Base-by-base conservation (phyloP, 2,329 filamentous ascomycete genomes). In the Pseudogymnoascus sp. region DNA sequence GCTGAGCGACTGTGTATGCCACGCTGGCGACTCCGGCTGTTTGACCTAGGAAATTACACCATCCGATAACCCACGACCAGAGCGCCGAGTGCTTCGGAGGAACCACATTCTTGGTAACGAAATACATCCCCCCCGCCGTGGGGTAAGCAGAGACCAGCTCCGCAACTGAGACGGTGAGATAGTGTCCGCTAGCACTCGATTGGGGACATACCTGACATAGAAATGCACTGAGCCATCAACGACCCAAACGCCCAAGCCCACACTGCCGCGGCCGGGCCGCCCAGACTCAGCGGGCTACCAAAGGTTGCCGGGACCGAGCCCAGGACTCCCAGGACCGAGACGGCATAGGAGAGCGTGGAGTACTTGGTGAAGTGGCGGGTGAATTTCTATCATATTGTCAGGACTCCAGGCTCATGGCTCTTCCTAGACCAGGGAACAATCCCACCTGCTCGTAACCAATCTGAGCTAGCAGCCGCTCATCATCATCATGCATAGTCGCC, bases 91-190 rank as follows among this genome's bases (percentile, higher is more conserved):
- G 80, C 62, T 84, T 78, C 14, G 77, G 74, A 7, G 84, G 84
- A 1, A 87, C 83, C 35, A 87, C 83, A 69, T 85, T 81, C 68
- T 87, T 87, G 8, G 83, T 85, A 35, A 86, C 83, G 70, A 86
- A 88, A 72, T 87, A 87, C 83, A 88, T 87, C 2, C 85, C 85
- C 19, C 84, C 84, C 2, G 84, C 84, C 1, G 85, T 88, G 35
- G 85, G 85, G 73, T 87, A 87, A 33, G 84, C 84, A 6, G 84
- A 87, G 29, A 87, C 83, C 61, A 87, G 73, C 72, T 87, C 84
- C 45, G 84, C 81, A n/a, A 87, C 84, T 80, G 52, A 12, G 29
- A 62, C 1, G 7, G 10, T 61, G 12, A 41, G 23, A 2, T 5
- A 7, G 19, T 19, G 7, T 19, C 6, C 16, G 6, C 16, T 3